Evolutionary conservation across 768 basidiomycete genomes (phyloP).

Genomic region (Naematelia encephala): DNA sequence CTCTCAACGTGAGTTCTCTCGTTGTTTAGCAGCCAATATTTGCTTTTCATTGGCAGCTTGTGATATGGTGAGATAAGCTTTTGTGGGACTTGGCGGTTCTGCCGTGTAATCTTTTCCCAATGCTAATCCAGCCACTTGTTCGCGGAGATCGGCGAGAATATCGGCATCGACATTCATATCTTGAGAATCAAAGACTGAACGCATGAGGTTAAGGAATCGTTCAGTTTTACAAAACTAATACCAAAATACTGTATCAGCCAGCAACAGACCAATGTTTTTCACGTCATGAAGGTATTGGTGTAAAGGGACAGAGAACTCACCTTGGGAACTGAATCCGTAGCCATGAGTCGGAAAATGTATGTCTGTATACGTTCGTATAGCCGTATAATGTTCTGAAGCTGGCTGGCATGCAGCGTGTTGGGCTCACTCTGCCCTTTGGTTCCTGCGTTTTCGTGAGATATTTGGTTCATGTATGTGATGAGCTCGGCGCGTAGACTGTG

Average conservation of each 20-base stretch:
- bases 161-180: conserved; percentile 28
- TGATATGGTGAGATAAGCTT: conserved; percentile 50
- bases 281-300: no score
- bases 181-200: conserved; percentile 37
- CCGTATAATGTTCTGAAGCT: conserved; percentile 86
- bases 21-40: background rate
- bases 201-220: conserved; percentile 44
- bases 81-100: conserved; percentile 29
- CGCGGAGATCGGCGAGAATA: background rate
- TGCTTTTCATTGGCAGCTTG: conserved; percentile 49
- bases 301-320: conserved; percentile 18
- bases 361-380: conserved; percentile 94
- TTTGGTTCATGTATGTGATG: conserved; percentile 86
- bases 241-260: background rate
- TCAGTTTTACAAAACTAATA: conserved; percentile 50
- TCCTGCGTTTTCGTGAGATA: conserved; percentile 60
- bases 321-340: conserved; percentile 98
- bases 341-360: conserved; percentile 96
- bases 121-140: conserved; percentile 17
- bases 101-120: conserved; percentile 19
- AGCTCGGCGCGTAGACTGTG: conserved; percentile 93
- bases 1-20: no score
- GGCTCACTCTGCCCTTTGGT: conserved; percentile 60
- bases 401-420: conserved; percentile 81
- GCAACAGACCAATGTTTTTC: no score